phyloP scores from a whole-genome alignment of 2,329 filamentous ascomycete species.

The Colletotrichum brevisporum region DNA sequence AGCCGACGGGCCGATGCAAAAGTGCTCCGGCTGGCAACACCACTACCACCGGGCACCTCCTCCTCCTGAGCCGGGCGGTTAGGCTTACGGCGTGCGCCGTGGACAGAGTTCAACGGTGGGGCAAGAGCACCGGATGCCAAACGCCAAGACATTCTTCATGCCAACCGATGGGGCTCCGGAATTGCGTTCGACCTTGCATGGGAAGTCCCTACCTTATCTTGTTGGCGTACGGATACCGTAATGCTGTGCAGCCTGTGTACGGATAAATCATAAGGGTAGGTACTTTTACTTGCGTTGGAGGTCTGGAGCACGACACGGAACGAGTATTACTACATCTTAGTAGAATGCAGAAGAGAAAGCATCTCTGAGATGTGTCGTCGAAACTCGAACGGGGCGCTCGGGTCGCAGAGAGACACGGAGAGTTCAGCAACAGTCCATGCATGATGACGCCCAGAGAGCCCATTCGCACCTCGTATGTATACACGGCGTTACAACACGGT shows the following conservation, averaged over 20 bases:
- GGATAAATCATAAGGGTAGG: too few species aligned
- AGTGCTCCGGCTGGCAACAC: not conserved
- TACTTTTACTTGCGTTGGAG: too few species aligned
- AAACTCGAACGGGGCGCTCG: too few species aligned
- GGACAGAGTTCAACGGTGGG: conserved; percentile 24
- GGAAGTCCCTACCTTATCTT: conserved; percentile 17
- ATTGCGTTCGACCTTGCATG: conserved; percentile 34
- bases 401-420: not conserved
- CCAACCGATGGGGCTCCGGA: conserved; percentile 31
- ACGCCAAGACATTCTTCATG: conserved; percentile 37
- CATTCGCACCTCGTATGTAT: conserved; percentile 5
- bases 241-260: too few species aligned
- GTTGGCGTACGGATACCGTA: not conserved
- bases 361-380: too few species aligned
- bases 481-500: not conserved
- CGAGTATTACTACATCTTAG: too few species aligned
- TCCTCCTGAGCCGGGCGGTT: conserved; percentile 3
- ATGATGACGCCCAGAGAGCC: conserved; percentile 22
- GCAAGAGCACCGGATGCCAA: conserved; percentile 33
- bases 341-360: too few species aligned
- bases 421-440: conserved; percentile 16
- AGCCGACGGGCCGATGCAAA: not conserved
- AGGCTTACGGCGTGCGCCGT: conserved; percentile 10
- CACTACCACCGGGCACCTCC: too few species aligned
- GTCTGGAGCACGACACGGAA: too few species aligned